Evolutionary conservation across 2,329 filamentous ascomycete genomes (phyloP).

Genomic region (Sarocladiaceae sp.): DNA sequence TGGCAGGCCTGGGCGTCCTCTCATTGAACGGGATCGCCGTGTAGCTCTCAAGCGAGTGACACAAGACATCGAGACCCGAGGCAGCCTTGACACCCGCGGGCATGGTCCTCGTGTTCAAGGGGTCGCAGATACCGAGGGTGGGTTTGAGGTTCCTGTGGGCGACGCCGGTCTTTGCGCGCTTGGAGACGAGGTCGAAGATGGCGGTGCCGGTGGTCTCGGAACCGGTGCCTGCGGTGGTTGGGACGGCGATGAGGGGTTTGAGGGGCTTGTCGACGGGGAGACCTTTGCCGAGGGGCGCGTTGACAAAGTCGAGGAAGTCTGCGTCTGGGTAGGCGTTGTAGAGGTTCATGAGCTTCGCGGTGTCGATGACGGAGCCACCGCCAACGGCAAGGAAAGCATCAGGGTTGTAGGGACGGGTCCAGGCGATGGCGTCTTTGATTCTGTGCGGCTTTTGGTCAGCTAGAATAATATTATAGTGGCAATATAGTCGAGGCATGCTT

Average conservation of each 20-base stretch:
- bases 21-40: slow-evolving; percentile 93
- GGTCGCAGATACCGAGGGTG: slow-evolving; percentile 78
- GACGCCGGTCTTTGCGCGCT: slow-evolving; percentile 90
- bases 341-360: slow-evolving; percentile 96
- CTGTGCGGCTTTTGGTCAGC: slow-evolving; percentile 35
- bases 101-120: slow-evolving; percentile 94
- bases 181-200: slow-evolving; percentile 90
- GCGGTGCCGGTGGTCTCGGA: slow-evolving; percentile 90
- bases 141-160: slow-evolving; percentile 95
- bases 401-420: slow-evolving; percentile 70
- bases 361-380: slow-evolving; percentile 89
- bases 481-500: slow-evolving; percentile 25
- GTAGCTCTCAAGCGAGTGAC: slow-evolving; percentile 93
- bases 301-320: slow-evolving; percentile 95
- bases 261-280: slow-evolving; percentile 60
- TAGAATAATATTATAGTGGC: too few relatives aligned
- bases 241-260: slow-evolving; percentile 66
- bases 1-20: slow-evolving; percentile 73
- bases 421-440: slow-evolving; percentile 82
- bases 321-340: slow-evolving; percentile 88
- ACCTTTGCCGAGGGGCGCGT: slow-evolving; percentile 80
- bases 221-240: slow-evolving; percentile 68
- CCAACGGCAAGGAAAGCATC: slow-evolving; percentile 93
- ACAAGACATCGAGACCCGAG: slow-evolving; percentile 90
- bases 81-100: slow-evolving; percentile 86